A percentile compares a stretch with the other conserved stretches of the same genome.
Conservation (phyloP, 2,329 filamentous ascomycete genomes). For the Boeremia exigua region DNA sequence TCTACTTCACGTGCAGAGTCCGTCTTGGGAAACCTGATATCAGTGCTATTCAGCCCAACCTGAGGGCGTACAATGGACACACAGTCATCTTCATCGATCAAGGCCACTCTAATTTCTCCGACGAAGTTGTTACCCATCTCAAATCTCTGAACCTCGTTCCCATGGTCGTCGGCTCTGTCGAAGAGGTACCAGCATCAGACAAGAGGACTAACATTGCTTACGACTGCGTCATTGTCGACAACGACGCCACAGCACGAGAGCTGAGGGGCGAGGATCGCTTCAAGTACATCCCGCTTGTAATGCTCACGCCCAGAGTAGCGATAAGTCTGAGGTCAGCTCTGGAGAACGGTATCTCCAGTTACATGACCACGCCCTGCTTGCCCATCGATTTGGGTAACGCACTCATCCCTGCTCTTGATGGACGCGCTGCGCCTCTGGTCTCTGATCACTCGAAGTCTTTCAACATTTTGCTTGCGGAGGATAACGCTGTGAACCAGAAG, state of each 20-base stretch:
- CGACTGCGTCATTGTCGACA: constrained; percentile 95
- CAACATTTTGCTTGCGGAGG: constrained; percentile 92
- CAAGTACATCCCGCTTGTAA: constrained; percentile 96
- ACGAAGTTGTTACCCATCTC: constrained; percentile 80
- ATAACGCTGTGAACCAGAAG: constrained; percentile 96
- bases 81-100: constrained; percentile 95
- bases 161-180: constrained; percentile 79
- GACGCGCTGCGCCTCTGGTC: constrained; percentile 86
- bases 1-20: constrained; percentile 95
- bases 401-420: constrained; percentile 93
- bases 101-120: constrained; percentile 76
- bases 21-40: constrained; percentile 82
- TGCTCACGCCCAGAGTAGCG: constrained; percentile 86
- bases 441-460: constrained; percentile 95
- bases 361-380: constrained; percentile 96
- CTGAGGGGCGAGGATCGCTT: constrained; percentile 90
- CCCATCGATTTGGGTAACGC: constrained; percentile 94
- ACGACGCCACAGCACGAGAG: constrained; percentile 85
- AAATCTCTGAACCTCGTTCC: constrained; percentile 79
- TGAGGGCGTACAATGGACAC: constrained; percentile 90
- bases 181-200: constrained; percentile 66
- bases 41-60: constrained; percentile 77
- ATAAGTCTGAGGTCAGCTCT: constrained; percentile 92
- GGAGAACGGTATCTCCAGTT: constrained; percentile 96
- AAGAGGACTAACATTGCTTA: constrained; percentile 66